Evolutionary conservation across 371 early-diverging fungal species (phyloP), one percentile per base, ranked within the genome.

Genomic region (Circinella minor): DNA sequence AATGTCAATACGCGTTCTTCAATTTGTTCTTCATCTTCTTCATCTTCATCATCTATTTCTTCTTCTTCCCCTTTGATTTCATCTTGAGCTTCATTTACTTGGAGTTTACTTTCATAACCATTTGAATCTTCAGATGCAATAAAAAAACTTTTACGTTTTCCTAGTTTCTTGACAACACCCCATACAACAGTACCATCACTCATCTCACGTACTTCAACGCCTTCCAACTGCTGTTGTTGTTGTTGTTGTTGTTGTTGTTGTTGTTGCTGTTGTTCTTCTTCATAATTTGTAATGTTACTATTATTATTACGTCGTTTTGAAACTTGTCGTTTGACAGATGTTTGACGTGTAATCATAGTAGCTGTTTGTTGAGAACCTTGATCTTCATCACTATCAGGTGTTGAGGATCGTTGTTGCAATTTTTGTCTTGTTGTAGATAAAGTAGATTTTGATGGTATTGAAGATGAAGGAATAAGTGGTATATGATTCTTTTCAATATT

Each of bases 181-280:
- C 81, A 84, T 10, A 77, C 68, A 15, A 84, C 79, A 5, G 81
- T 72, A 3, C 84, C 84, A 67, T 84, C 84, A 57, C 81, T 81
- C 80, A 81, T 81, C 63, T 84, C 84, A 36, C 84, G 77, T 9
- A 84, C 36, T 55, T 84, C 84, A n/a, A 84, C 67, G 13, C 84
- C 84, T 67, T 80, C 55, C 39, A 70, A 47, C 20, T 38, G 63
- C 36, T 63, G 61, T 36, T 51, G 69, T 36, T 66, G 36, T 49
- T 49, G 49, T n/a, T 49, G 49, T 49, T 49, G 49, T n/a, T n/a
- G n/a, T n/a, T n/a, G 27, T 47, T 55, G 55, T 39, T 34, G n/a
- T 36, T 8, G 55, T 20, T 17, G 67, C 73, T 57, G 37, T 47
- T 47, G 11, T 47, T 47, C 15, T 47, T 47, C 11, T 1, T 47